Base-by-base conservation (phyloP, 306 rosid genomes). In the Malus sylvestris region DNA sequence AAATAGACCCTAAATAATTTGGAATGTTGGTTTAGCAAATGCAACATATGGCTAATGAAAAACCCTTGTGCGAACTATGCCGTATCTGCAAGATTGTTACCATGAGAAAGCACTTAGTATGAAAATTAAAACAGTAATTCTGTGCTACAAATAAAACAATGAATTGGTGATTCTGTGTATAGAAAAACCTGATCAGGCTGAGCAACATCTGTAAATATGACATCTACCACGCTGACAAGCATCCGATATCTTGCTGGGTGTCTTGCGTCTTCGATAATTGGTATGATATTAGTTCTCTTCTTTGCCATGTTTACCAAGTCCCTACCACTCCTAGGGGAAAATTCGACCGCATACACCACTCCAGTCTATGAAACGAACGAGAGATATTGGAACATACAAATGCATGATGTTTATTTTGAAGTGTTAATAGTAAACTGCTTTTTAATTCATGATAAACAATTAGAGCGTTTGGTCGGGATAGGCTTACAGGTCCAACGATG, bases 251-350 rank as follows among this genome's bases (percentile, higher is more conserved):
- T 95, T 1, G 92, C 85, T 13, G 96, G 97, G 83, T 92, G 96
- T 49, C 98, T 95, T 4, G 97, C 98, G 85, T 95, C 97, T 77
- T 90, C 99, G 67, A 95, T 89, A 38, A 95, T 92, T n/a, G 97
- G 99, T 2, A 92, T 92, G n/a, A 95, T 71, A 88, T 95, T 92
- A 0, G 96, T 95, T 0, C 96, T 86, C 81, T 95, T 92, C 79
- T 90, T 95, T 0, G 98, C 97, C 98, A 95, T 95, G 73, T 92
- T 95, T 35, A 95, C 98, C 79, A 95, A 87, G 71, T 95, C 97
- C 30, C 97, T 90, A 4, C 98, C 98, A 82, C 97, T 92, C 68
- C 97, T 86, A 29, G 88, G 99, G 8, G 97, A 95, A 81, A 95
- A 92, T 35, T 95, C 99, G 19, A 92, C 97, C 0, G 99, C 99